Conservation (phyloP, 768 basidiomycete genomes). For the Suillus alpinus region DNA sequence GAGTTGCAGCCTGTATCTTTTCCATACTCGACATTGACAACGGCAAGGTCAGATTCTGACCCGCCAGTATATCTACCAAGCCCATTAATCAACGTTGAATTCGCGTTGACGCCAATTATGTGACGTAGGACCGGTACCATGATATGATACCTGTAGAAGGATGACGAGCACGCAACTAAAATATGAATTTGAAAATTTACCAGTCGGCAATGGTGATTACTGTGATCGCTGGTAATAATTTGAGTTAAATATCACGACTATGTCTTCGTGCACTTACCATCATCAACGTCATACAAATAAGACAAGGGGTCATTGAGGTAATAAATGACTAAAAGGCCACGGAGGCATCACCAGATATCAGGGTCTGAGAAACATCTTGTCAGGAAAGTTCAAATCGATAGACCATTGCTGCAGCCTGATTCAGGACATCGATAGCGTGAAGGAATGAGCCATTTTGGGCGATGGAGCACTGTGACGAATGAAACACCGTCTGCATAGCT, state of each 20-base stretch:
- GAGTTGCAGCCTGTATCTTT: neutral
- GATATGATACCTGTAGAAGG: neutral
- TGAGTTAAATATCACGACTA: neutral
- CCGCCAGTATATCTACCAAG: neutral
- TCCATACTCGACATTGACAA: neutral
- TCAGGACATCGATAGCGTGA: neutral
- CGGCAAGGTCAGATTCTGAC: neutral
- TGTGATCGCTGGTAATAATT: neutral
- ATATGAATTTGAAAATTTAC: neutral
- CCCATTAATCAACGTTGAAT: neutral
- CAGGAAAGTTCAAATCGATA: neutral
- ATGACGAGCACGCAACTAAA: neutral
- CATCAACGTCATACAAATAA: neutral
- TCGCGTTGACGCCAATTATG: neutral
- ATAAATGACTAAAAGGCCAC: neutral
- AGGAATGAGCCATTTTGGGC: neutral
- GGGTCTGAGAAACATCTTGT: neutral
- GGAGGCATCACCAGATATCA: neutral
- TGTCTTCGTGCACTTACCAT: neutral
- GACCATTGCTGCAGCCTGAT: constrained; percentile 22
- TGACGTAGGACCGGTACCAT: neutral
- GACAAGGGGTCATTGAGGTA: neutral
- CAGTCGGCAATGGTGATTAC: neutral
- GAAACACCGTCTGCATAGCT: neutral
- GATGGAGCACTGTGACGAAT: neutral